Base-by-base conservation (phyloP, 1,284 basidiomycete species). In the Austropuccinia psidii region DNA sequence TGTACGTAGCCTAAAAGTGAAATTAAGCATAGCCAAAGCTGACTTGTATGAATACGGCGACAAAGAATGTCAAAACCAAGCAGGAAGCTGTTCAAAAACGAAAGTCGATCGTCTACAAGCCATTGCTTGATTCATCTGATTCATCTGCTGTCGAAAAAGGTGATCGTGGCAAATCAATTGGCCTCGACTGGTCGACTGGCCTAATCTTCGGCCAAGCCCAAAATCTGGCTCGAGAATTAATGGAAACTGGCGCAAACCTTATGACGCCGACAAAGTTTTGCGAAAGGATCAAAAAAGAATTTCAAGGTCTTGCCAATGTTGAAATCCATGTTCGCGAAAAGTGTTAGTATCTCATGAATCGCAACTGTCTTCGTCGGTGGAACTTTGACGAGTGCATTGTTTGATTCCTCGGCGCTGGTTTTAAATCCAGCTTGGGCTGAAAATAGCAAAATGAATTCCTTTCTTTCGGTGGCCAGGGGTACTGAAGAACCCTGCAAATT, bases 381-480 rank as follows among this genome's bases (percentile, higher is more conserved):
- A 13, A 7, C 19, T 2, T 31, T 33, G 21, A 49, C 0, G 33
- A 47, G 19, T 1, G 8, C 4, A 29, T 49, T 49, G 39, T 39
- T 13, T 29, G 64, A 15, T 37, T 24, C 35, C 21, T 37, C n/a
- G n/a, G n/a, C n/a, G n/a, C n/a, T n/a, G n/a, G n/a, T n/a, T n/a
- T n/a, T 19, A 13, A 35, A 5, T 60, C 29, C 33, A 73, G 70
- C 58, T 37, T 73, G 70, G 70, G 70, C 70, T 17, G 60, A 73
- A 49, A 49, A 47, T 27, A 73, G 65, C 29, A 60, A 60, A 2
- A 73, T 73, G 70, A 52, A 87, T 77, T 87, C 89, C 1, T 93
- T 94, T 86, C 86, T 95, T 31, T 92, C 90, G 0, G 92, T 95
- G 5, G 88, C 90, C 8, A 87, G 88, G 74, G 92, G 92, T 35